Base-by-base conservation (phyloP, 2,329 filamentous ascomycete species). In the Blastomyces gilchristii region DNA sequence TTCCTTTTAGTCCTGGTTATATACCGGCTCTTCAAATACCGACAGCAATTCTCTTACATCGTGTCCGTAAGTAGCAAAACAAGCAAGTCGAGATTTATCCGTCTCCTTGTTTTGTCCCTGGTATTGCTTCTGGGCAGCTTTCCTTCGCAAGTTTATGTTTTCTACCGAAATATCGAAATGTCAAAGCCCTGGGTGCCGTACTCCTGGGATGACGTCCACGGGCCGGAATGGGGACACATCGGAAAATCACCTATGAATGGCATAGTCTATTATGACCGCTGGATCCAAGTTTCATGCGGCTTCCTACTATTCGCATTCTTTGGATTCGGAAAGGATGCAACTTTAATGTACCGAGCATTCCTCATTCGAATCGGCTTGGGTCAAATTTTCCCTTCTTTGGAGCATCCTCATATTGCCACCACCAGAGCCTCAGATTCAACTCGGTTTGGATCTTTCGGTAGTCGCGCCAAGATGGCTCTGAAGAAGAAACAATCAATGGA, bases 221-320 rank as follows among this genome's bases (percentile, higher is more conserved):
- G 79, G 1, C 69, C 76, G 0, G 67, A 72, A 2, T 87, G 84
- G 81, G 70, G 77, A 56, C 69, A 69, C 1, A 81, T 86, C 64
- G 65, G 78, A 37, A 80, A 79, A 64, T 70, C 81, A 1, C 78
- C 80, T 1, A 75, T 78, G 28, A 47, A 74, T 50, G 79, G 82
- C 45, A 11, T 66, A 1, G 74, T 82, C 49, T 71, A 77, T 53
- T 81, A 81, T 64, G 82, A 87, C 69, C 79, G 81, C 39, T 89
- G 84, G 83, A 77, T 82, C 25, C 79, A 82, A 57, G 74, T 87
- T 11, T 78, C 70, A 0, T 76, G 80, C 3, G 83, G 82, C 0
- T 79, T 82, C 64, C 63, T 85, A 34, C 73, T 84, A 14, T 88
- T 88, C 69, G 61, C 82, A n/a, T 82, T 86, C 68, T 88, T 88